phyloP scores from a whole-genome alignment of 2,329 filamentous ascomycete genomes.

The Talaromyces sp. region DNA sequence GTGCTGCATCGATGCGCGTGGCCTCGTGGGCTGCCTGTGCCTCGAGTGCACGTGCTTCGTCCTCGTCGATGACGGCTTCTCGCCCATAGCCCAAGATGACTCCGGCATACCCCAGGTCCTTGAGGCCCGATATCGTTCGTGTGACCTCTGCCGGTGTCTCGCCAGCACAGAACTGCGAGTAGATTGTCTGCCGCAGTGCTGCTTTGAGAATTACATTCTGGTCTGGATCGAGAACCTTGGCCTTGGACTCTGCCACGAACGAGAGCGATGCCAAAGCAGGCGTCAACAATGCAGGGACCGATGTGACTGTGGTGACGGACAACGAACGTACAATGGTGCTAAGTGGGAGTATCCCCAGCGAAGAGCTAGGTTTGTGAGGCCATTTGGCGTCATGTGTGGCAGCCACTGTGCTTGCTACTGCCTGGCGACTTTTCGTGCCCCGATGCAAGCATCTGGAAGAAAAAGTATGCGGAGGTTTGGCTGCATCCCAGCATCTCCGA shows the following conservation, averaged over 20 bases:
- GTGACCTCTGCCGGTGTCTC: slow-evolving; percentile 65
- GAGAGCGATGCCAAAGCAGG: slow-evolving; percentile 65
- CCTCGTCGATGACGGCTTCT: slow-evolving; percentile 66
- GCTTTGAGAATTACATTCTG: slow-evolving; percentile 64
- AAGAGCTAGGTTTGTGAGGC: not conserved
- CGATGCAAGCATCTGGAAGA: not conserved
- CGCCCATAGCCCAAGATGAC: slow-evolving; percentile 79
- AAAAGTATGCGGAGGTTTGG: not conserved
- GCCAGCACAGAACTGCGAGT: slow-evolving; percentile 86
- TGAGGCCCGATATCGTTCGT: slow-evolving; percentile 58
- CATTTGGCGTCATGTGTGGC: not conserved
- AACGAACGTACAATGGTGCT: slow-evolving; percentile 11
- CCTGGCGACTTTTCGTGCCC: not conserved
- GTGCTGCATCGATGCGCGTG: not conserved
- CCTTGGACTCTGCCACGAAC: slow-evolving; percentile 63
- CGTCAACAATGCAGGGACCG: slow-evolving; percentile 47
- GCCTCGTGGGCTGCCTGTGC: not conserved
- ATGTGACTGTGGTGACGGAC: slow-evolving; percentile 13
- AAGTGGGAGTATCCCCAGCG: slow-evolving; percentile 12
- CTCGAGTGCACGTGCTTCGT: slow-evolving; percentile 19
- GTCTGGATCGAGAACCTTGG: slow-evolving; percentile 64
- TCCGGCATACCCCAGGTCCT: slow-evolving; percentile 70
- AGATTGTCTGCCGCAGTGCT: slow-evolving; percentile 75
- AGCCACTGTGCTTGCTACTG: not conserved
- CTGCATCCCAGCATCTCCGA: not conserved